Evolutionary conservation across 2,329 filamentous ascomycete genomes (phyloP), one percentile per base, ranked within the genome.

Genomic region (Ophiostoma triangulosporum): DNA sequence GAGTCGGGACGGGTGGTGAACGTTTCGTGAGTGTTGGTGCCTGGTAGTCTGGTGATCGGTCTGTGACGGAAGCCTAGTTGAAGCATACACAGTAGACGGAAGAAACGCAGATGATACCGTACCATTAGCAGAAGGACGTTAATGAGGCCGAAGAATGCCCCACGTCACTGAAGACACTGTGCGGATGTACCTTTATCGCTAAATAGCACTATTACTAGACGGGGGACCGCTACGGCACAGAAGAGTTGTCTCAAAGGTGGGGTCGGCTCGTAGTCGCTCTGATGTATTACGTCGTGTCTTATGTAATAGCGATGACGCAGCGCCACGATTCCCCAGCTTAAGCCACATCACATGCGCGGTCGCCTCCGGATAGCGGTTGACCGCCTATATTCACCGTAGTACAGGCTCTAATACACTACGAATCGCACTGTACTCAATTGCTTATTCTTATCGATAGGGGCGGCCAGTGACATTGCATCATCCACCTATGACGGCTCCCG

Each of bases 281-380:
- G 26, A 46, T 27, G 8, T n/a, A 36, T 36, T 29, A 31, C 15
- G 24, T 46, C 3, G 40, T 46, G 26, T 46, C 26, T 46, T 46
- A 46, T 29, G 26, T 46, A 46, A 46, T 29, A 26, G 24, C 15
- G 40, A 27, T 46, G 40, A 17, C 26, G 32, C 38, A 53, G 52
- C 17, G 27, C 46, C 9, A 43, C 20, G 20, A 20, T 27, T 38
- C 12, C 45, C 51, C 17, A 50, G 55, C 48, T 53, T 40, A 31
- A 57, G 53, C 53, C 56, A 57, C 53, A 55, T 43, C 49, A 54
- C 40, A 54, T 40, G 40, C 49, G 32, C 38, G 3, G 3, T 9
- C 12, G 26, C 8, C 52, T 40, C 45, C 52, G 22, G 48, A 54
- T 46, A 54, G 24, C 48, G 38, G 45, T 43, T 31, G 51, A 29